Evolutionary conservation across 805 yeast genomes (phyloP).

Genomic region (Candida xiaguanensis): DNA sequence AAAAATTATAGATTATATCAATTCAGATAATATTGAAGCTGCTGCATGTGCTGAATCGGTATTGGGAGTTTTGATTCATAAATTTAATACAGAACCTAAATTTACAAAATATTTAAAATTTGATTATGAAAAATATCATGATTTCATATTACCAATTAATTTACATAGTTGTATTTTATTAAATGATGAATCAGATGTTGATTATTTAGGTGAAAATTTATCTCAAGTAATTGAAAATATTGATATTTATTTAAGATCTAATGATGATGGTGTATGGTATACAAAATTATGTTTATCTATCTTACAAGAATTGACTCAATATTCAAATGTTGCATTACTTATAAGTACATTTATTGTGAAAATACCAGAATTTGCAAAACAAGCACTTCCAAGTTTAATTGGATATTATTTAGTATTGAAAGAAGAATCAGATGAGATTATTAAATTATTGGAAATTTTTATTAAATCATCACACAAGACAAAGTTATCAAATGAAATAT

Average conservation of each 20-base stretch:
- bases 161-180: constrained; percentile 31
- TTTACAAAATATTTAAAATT: constrained; percentile 20
- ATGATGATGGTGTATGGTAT: constrained; percentile 28
- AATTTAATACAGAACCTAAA: constrained; percentile 16
- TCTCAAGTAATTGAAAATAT: constrained; percentile 12
- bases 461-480: constrained; percentile 6
- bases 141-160: constrained; percentile 28
- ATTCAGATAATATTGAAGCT: constrained; percentile 14
- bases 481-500: constrained; percentile 13
- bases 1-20: constrained; percentile 17
- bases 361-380: constrained; percentile 13
- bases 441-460: constrained; percentile 13
- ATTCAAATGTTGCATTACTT: constrained; percentile 27
- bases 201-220: constrained; percentile 13
- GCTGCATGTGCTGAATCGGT: constrained; percentile 34
- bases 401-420: constrained; percentile 19
- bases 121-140: constrained; percentile 14
- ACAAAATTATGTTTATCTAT: constrained; percentile 27
- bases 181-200: constrained; percentile 16
- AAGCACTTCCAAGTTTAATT: constrained; percentile 22
- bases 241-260: constrained; percentile 8
- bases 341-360: constrained; percentile 26
- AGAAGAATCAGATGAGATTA: constrained; percentile 11
- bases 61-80: constrained; percentile 36
- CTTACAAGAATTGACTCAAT: constrained; percentile 25